phyloP scores from a whole-genome alignment of 768 basidiomycete species.

The Leccinum broughii region DNA sequence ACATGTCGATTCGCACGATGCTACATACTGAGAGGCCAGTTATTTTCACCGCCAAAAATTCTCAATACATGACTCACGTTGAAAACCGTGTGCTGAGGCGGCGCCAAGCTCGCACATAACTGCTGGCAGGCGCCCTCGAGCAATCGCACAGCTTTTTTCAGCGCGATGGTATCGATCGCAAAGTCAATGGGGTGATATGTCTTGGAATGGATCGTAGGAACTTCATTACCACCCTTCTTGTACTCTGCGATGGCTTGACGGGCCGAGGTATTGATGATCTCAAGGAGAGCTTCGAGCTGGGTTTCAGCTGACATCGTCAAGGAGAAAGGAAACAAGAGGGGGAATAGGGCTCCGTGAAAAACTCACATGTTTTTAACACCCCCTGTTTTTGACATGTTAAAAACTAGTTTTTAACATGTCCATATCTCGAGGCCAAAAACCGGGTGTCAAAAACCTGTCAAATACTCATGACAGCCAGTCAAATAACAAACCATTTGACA shows the following conservation, averaged over 20 bases:
- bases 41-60: not conserved
- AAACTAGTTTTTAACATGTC: no score
- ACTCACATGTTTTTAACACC: no score
- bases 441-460: no score
- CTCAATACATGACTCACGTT: constrained; percentile 18
- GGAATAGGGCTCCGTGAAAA: not conserved
- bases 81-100: constrained; percentile 28
- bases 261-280: constrained; percentile 32
- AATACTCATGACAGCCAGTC: no score
- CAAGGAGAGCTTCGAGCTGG: constrained; percentile 20
- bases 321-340: not conserved
- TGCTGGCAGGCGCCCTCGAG: constrained; percentile 31
- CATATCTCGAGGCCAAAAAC: no score
- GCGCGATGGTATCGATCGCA: constrained; percentile 17
- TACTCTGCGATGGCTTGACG: constrained; percentile 27
- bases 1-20: constrained; percentile 30
- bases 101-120: constrained; percentile 27
- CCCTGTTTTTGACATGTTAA: no score
- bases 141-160: constrained; percentile 27
- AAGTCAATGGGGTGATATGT: constrained; percentile 27
- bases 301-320: constrained; percentile 20
- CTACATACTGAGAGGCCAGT: constrained; percentile 10
- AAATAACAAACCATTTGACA: no score
- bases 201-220: constrained; percentile 27
- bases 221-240: constrained; percentile 21